phyloP scores from a whole-genome alignment of 164 flowering plant species.

The Umbellularia californica region DNA sequence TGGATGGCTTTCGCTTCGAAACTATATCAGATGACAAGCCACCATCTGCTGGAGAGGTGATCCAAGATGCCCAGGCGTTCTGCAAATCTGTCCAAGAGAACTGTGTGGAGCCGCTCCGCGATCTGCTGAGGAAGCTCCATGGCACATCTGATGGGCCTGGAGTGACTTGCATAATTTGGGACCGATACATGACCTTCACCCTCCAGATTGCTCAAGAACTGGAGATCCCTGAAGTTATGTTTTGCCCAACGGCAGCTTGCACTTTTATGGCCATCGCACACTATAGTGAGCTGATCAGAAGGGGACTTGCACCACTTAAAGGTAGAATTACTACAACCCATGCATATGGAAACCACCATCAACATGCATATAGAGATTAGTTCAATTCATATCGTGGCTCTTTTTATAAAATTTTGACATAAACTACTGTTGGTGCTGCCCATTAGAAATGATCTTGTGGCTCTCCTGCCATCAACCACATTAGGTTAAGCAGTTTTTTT shows the following conservation, averaged over 20 bases:
- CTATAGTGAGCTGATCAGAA: constrained; percentile 19
- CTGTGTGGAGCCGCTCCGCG: constrained; percentile 25
- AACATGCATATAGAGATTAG: no score
- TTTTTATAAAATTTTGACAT: no score
- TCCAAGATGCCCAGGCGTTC: neutral
- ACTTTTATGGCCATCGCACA: constrained; percentile 28
- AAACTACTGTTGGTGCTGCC: no score
- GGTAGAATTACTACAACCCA: constrained; percentile 22
- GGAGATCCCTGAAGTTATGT: constrained; percentile 31
- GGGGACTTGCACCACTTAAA: constrained; percentile 47
- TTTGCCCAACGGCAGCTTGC: constrained; percentile 44
- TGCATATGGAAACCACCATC: no score
- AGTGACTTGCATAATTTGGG: constrained; percentile 37
- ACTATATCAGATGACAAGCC: neutral
- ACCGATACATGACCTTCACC: constrained; percentile 43
- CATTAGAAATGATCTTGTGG: no score
- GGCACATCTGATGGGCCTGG: constrained; percentile 22
- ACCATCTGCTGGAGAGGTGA: neutral
- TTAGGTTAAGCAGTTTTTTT: no score
- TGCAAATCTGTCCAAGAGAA: constrained; percentile 2
- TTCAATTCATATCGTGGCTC: no score
- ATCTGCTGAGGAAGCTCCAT: constrained; percentile 27
- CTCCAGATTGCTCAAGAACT: constrained; percentile 32
- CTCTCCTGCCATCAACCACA: no score
- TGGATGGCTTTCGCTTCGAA: neutral